These are phyloP conservation scores for Mortierella sp. DNA, from an alignment of 371 early-diverging fungal species.

Conservation along the genomic window DNA sequence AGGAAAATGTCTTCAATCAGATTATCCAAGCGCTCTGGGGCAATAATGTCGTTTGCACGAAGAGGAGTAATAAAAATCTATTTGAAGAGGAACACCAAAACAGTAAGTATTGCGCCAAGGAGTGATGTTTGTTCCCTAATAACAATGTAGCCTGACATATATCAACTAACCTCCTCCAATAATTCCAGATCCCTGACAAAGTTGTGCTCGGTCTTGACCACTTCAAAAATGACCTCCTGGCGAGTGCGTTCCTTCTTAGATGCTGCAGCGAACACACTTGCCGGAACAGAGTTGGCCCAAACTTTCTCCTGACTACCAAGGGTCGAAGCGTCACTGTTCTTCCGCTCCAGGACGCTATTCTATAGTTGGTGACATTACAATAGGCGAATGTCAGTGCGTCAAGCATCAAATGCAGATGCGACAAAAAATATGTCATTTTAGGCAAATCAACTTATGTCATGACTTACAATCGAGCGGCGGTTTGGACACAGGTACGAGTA, in stretches of 20 bases:
- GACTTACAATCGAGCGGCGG: conserved; percentile 43
- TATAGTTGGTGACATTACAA: conserved; percentile 2
- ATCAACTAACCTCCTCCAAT: conserved; percentile 72
- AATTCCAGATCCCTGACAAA: conserved; percentile 88
- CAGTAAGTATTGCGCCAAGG: neutral
- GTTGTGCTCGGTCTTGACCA: conserved; percentile 91
- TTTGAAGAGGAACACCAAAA: neutral
- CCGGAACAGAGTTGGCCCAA: conserved; percentile 76
- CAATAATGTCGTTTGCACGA: conserved; percentile 73
- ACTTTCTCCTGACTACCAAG: conserved; percentile 59
- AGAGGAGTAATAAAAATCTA: conserved; percentile 85
- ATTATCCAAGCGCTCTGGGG: conserved; percentile 63
- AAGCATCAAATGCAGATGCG: neutral
- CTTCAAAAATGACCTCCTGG: conserved; percentile 94
- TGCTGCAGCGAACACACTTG: conserved; percentile 79
- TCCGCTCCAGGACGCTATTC: conserved; percentile 35
- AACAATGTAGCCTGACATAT: neutral
- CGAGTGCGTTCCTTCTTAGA: conserved; percentile 84
- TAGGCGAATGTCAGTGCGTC: neutral
- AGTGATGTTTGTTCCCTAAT: neutral
- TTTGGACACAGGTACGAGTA: conserved; percentile 57
- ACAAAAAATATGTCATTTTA: neutral
- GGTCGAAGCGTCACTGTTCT: conserved; percentile 45
- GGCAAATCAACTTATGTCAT: neutral
- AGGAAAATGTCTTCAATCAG: conserved; percentile 86